Conservation (phyloP, 2,329 filamentous ascomycete genomes). For the Diplodia intermedia region DNA sequence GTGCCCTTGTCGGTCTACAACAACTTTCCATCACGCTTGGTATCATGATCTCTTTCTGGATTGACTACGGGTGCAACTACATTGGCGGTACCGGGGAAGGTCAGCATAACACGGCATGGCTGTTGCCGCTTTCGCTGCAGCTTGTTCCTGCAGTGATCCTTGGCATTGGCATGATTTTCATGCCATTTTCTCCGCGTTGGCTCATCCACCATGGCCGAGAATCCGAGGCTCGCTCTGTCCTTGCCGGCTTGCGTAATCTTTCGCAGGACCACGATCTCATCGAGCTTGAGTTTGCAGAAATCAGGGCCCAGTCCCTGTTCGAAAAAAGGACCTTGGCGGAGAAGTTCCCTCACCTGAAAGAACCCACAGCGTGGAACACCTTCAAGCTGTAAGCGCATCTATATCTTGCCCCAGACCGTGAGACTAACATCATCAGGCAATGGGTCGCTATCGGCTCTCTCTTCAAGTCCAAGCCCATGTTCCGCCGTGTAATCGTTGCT, state of each 20-base stretch:
- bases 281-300: slow-evolving; percentile 80
- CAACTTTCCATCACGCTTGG: slow-evolving; percentile 64
- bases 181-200: slow-evolving; percentile 82
- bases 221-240: slow-evolving; percentile 67
- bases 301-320: slow-evolving; percentile 78
- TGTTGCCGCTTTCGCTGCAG: slow-evolving; percentile 75
- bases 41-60: slow-evolving; percentile 62
- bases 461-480: slow-evolving; percentile 71
- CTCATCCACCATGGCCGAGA: slow-evolving; percentile 74
- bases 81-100: slow-evolving; percentile 61
- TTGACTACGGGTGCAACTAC: slow-evolving; percentile 62
- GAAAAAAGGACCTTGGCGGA: slow-evolving; percentile 74
- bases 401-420: not conserved
- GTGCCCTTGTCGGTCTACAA: slow-evolving; percentile 69
- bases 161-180: slow-evolving; percentile 74
- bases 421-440: slow-evolving; percentile 58
- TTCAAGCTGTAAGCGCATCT: slow-evolving; percentile 41
- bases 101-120: slow-evolving; percentile 75
- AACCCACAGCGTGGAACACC: slow-evolving; percentile 67
- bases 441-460: slow-evolving; percentile 71
- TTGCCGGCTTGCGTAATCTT: slow-evolving; percentile 70
- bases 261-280: slow-evolving; percentile 70
- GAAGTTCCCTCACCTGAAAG: slow-evolving; percentile 69
- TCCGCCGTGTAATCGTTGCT: slow-evolving; percentile 69
- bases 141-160: slow-evolving; percentile 71